Evolutionary conservation across 306 rosid genomes (phyloP), one percentile per base, ranked within the genome.

Genomic region (Castanopsis chinensis): DNA sequence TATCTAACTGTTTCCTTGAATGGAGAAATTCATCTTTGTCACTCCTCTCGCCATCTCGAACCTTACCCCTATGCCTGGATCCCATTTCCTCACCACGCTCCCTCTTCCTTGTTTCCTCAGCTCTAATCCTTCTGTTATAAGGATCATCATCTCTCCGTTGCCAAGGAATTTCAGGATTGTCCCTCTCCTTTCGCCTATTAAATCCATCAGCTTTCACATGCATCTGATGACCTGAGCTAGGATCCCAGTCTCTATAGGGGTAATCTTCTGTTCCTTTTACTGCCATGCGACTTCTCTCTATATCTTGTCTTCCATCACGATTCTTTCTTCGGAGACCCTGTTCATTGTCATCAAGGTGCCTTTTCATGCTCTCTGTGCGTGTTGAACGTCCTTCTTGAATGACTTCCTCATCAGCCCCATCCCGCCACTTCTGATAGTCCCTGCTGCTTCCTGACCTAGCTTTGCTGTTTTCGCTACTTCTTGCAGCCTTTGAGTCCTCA

Each of bases 391-490:
- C 80, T 84, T 87, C 90, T 86, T 91, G 99, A 80, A 91, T 61
- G 70, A 93, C 98, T 89, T 96, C 99, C 80, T 93, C 99, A 78
- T 96, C 99, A 69, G 84, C 82, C 75, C 88, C 93, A 76, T 93
- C 99, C 64, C 83, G 85, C 88, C 89, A 81, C 84, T 90, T 93
- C 61, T 75, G 91, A 78, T 86, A 83, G 82, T 93, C 98, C 79
- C 88, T 89, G 88, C 99, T 96, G 87, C 98, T 90, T 74, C 90
- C 92, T 32, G 99, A 96, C 81, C 97, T 89, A 79, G 97, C 94
- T 88, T 89, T 91, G 90, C 99, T 96, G 89, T 91, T 91, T 83
- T 96, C 97, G 71, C 99, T 96, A 89, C 98, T 91, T 84, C 91
- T 93, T 79, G 94, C 94, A 86, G 93, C 91, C 88, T 84, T 93